Evolutionary conservation across 2,329 filamentous ascomycete genomes (phyloP), one percentile per base, ranked within the genome.

Genomic region (Talaromyces sp.): DNA sequence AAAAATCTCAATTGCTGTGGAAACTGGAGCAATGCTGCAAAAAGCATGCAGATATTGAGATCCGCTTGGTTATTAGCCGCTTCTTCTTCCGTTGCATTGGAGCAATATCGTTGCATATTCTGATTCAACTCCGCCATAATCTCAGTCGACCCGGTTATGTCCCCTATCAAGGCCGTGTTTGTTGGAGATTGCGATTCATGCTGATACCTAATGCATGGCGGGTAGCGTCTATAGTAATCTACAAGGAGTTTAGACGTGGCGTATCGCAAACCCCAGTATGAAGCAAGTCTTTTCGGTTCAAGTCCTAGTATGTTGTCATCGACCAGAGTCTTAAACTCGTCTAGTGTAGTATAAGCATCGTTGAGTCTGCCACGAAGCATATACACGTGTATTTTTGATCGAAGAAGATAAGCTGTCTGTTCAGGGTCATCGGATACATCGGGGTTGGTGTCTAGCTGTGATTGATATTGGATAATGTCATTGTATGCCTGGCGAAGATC

Each of bases 211-310:
- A 65, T 46, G 4, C 43, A 22, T n/a, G 65, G 64, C 8, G 64
- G 64, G 13, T 59, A 65, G 31, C 64, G 65, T 36, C 65, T 60
- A 21, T 58, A 63, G 52, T 62, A 63, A 25, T 66, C 63, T 22
- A 60, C 60, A 2, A 65, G 54, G 6, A 59, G 28, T 19, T 59
- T 63, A 41, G 63, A 64, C 17, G 63, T 63, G 8, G 62, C 60
- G 43, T 64, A 66, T 17, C 64, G 62, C 39, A 65, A 36, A n/a
- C 65, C 65, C 65, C 65, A 66, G 62, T 65, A 63, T 51, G 57
- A 56, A 9, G 63, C 40, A 35, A 64, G 17, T 39, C 33, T 53
- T 53, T 13, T 53, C 2, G 53, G 25, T 43, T 46, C 53, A 13
- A n/a, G 4, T n/a, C 40, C 9, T 19, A 45, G 21, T 7, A 43